Conservation (phyloP, 2,329 filamentous ascomycete genomes). For the Colletotrichum sp. region DNA sequence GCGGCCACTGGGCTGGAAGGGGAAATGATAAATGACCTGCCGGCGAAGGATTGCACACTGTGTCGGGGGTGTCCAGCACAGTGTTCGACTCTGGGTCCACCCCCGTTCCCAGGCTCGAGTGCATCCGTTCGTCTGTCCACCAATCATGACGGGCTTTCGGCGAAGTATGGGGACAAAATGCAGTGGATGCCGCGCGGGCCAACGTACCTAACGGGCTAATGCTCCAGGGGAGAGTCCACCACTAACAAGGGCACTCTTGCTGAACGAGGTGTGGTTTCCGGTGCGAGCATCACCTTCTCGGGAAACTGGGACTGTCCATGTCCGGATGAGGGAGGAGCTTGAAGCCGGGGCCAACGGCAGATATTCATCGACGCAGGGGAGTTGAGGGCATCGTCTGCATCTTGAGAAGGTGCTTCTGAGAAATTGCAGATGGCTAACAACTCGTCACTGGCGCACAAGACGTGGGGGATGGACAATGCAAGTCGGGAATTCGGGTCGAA, state of each 20-base stretch:
- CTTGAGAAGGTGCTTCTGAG: not conserved
- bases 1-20: not conserved
- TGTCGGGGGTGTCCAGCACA: not conserved
- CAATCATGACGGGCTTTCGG: not conserved
- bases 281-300: not conserved
- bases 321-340: not conserved
- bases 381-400: not conserved
- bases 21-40: slow-evolving; percentile 4
- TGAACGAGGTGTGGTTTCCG: not conserved
- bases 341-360: slow-evolving; percentile 7
- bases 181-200: not conserved
- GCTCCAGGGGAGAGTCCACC: not conserved
- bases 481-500: not conserved
- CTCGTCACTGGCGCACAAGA: not conserved
- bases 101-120: not conserved
- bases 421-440: not conserved
- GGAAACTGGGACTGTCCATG: not conserved
- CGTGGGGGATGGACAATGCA: not conserved
- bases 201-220: not conserved
- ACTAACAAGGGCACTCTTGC: not conserved
- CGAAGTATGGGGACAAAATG: not conserved
- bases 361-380: slow-evolving; percentile 3
- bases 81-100: not conserved
- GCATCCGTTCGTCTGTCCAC: not conserved
- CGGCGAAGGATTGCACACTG: slow-evolving; percentile 1